A percentile compares a stretch with the other conserved stretches of the same genome.
These are phyloP conservation scores for Chlamydomonas asymmetrica DNA, from an alignment of 139 green algal genomes.

Conservation along the genomic window DNA sequence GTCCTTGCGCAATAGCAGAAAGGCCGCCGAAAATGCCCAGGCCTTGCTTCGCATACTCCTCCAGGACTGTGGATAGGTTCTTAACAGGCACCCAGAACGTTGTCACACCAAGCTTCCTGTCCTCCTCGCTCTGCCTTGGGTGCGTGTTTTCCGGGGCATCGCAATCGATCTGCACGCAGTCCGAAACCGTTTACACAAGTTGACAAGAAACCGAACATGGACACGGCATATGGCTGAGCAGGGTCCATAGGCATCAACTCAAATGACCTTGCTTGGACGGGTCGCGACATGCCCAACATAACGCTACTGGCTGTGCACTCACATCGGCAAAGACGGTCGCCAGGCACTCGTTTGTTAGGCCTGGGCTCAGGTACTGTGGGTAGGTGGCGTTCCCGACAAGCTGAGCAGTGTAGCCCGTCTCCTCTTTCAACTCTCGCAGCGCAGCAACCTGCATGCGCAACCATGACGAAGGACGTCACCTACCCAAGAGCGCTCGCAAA, in stretches of 20 bases:
- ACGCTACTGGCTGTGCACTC: too few species aligned
- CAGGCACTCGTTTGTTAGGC: constrained; percentile 32
- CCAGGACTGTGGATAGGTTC: constrained; percentile 16
- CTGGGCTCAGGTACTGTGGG: constrained; percentile 31
- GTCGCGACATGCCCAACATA: too few species aligned
- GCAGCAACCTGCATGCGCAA: constrained; percentile 5
- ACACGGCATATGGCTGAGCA: too few species aligned
- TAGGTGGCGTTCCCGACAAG: constrained; percentile 21
- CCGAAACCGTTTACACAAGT: too few species aligned
- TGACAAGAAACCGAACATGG: too few species aligned
- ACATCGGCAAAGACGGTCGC: constrained; percentile 32
- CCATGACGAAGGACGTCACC: too few species aligned
- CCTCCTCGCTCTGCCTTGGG: constrained; percentile 18
- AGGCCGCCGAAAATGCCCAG: constrained; percentile 23
- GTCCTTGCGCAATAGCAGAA: too few species aligned
- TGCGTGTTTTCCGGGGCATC: constrained; percentile 15
- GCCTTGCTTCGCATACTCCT: not conserved
- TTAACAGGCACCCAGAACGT: constrained; percentile 24
- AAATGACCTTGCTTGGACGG: too few species aligned
- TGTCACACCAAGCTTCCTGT: constrained; percentile 27
- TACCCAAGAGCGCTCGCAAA: too few species aligned
- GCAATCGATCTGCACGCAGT: constrained; percentile 15
- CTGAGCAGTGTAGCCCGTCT: constrained; percentile 32
- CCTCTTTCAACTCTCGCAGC: constrained; percentile 34
- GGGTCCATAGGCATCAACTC: too few species aligned